These are phyloP conservation scores for Puccinia triticina DNA, from an alignment of 1,284 basidiomycete species.

Conservation along the genomic window DNA sequence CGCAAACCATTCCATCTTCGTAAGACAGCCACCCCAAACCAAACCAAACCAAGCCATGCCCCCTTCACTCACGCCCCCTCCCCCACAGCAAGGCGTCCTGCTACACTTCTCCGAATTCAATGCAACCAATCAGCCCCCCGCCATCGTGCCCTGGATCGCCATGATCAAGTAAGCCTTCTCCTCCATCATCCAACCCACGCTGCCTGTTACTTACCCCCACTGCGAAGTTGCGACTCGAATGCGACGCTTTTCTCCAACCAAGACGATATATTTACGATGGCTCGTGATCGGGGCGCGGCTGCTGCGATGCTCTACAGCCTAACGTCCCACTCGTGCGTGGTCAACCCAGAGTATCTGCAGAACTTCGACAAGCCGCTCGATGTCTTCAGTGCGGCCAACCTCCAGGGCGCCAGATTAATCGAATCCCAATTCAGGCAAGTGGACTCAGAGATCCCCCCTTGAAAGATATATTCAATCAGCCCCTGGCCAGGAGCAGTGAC, in stretches of 20 bases:
- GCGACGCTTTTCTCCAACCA: constrained; percentile 23
- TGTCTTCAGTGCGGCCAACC: constrained; percentile 61
- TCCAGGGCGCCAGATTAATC: constrained; percentile 62
- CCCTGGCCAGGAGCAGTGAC: too few relatives aligned
- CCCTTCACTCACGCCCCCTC: background rate
- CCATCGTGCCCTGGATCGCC: constrained; percentile 80
- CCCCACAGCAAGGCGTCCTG: constrained; percentile 54
- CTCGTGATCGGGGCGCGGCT: constrained; percentile 73
- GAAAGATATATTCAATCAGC: too few relatives aligned
- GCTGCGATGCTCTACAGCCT: constrained; percentile 65
- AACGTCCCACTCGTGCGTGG: constrained; percentile 61
- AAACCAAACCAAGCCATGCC: background rate
- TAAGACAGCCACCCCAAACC: too few relatives aligned
- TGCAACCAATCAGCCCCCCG: constrained; percentile 61
- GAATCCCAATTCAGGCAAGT: constrained; percentile 72
- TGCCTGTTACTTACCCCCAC: background rate
- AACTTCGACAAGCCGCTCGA: constrained; percentile 39
- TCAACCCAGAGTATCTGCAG: constrained; percentile 20
- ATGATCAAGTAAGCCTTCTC: constrained; percentile 79
- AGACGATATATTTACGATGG: constrained; percentile 76
- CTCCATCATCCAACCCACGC: constrained; percentile 62
- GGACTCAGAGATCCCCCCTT: too few relatives aligned
- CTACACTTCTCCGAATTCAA: constrained; percentile 57
- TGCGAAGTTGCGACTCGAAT: constrained; percentile 47
- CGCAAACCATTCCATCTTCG: constrained; percentile 21